Evolutionary conservation across 2,329 filamentous ascomycete genomes (phyloP), one percentile per base, ranked within the genome.

Genomic region (Sporothrix dimorphospora): DNA sequence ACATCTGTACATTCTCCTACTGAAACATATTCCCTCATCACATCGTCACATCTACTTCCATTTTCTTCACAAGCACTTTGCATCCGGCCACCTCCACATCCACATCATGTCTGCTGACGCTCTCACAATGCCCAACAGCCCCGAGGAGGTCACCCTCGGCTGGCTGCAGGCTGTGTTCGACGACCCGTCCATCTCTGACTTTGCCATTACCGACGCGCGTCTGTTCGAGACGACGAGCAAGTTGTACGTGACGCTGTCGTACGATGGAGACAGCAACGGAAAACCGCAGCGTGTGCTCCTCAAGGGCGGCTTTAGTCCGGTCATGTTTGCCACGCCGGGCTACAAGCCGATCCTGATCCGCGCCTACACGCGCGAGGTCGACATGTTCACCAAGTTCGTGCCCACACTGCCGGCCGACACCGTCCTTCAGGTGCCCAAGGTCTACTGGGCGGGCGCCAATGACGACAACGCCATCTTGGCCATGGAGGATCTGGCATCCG

Each of bases 401-500:
- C 9, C 49, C 7, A 70, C 40, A 11, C 68, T 72, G n/a, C 73
- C 75, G 4, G 67, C 61, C 0, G 74, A 82, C 30, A 75, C 77
- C 27, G 78, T 73, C 49, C 75, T 73, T 14, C 71, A 74, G 19
- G 68, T 74, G 38, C 74, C 72, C 27, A 61, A 61, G 49, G 74
- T 71, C 65, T 75, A 72, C 72, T 72, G 71, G 73, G 72, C 73
- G 40, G 75, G 76, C 73, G 75, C 81, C 69, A 78, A 77, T 73
- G 63, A 71, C 14, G 80, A 81, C 11, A 76, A 91, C 69, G 88
- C 97, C 71, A 84, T 91, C 65, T 89, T 89, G 73, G 84, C 97
- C 24, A 89, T 90, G 61, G 87, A 88, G 72, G 89, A 92, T 4
- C 97, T 94, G 77, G 82, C 81, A 47, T 86, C 83, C 73, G 87